Evolutionary conservation across 108 stramenopile genomes (phyloP).

Genomic region (Nitzschia sp.): DNA sequence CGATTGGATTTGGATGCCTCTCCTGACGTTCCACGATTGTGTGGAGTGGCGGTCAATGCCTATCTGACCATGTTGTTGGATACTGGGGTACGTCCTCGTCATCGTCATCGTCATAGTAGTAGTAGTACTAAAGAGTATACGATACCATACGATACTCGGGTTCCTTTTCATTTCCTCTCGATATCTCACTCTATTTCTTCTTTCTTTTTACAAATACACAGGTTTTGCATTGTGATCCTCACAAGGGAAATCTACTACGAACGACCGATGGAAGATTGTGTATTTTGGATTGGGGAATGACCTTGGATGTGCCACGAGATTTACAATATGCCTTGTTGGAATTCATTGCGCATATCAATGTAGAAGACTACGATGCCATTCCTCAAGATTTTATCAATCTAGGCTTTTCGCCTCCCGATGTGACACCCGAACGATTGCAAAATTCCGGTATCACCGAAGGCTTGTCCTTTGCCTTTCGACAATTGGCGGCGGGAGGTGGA

Average conservation of each 20-base stretch:
- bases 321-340: conserved; percentile 85
- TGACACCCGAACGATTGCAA: conserved; percentile 58
- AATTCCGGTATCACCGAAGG: conserved; percentile 75
- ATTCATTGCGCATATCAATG: conserved; percentile 89
- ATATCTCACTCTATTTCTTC: no score
- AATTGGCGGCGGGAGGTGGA: conserved; percentile 69
- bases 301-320: conserved; percentile 69
- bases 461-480: conserved; percentile 69
- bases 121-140: no score
- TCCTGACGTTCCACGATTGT: conserved; percentile 73
- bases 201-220: no score
- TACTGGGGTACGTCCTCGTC: conserved; percentile 77
- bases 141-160: no score
- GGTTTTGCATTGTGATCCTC: conserved; percentile 63
- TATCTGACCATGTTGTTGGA: conserved; percentile 85
- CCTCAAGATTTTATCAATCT: conserved; percentile 87
- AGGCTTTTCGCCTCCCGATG: conserved; percentile 69
- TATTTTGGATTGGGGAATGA: conserved; percentile 91
- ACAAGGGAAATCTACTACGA: conserved; percentile 63
- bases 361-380: conserved; percentile 82
- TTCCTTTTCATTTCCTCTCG: no score
- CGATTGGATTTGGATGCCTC: conserved; percentile 66
- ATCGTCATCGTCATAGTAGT: no score
- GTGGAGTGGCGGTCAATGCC: conserved; percentile 86
- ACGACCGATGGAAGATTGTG: conserved; percentile 83